Evolutionary conservation across 2,329 filamentous ascomycete species (phyloP), one percentile per base, ranked within the genome.

Genomic region (Fusarium nurragi): DNA sequence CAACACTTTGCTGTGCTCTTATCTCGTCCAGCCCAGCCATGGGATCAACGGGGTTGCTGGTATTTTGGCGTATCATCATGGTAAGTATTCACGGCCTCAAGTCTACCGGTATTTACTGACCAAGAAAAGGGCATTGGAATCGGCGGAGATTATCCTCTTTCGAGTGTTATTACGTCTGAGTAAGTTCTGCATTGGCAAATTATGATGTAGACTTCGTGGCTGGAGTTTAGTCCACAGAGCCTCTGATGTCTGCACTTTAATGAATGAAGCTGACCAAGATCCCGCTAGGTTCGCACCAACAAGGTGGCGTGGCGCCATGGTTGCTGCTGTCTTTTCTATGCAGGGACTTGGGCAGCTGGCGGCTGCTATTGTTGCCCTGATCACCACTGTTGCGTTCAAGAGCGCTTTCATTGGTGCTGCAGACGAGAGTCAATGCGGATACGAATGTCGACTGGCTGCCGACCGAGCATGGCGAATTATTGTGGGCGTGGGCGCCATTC

Each of bases 401-500:
- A 72, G 74, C 18, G 77, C 81, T 1, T 85, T 85, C 60, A 64
- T 76, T 43, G 70, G 70, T 36, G 76, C 82, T 19, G 75, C 82
- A 12, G 74, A 78, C 25, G 74, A 80, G 13, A 68, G 69, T 12
- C 55, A 72, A 16, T 94, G 92, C 73, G 82, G 84, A 49, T 83
- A 82, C 25, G 81, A 79, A 37, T 95, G 92, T 72, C 85, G 85
- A 54, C 73, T 86, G 1, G 90, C 91, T 2, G 90, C 91, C 1
- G 92, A 95, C 78, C 88, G 90, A 72, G 90, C 90, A 77, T 95
- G 92, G 92, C 87, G 92, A 67, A 86, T 93, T 45, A 87, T 95
- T 56, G 89, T 95, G 54, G 91, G 91, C 14, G 88, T 94, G 60
- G 92, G 92, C 34, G 91, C 90, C 13, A 79, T 95, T 11, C 92